A percentile compares a stretch with the other conserved stretches of the same genome.
These are phyloP conservation scores for Ophiostoma piceae DNA, from an alignment of 2,329 filamentous ascomycete genomes.

Conservation along the genomic window DNA sequence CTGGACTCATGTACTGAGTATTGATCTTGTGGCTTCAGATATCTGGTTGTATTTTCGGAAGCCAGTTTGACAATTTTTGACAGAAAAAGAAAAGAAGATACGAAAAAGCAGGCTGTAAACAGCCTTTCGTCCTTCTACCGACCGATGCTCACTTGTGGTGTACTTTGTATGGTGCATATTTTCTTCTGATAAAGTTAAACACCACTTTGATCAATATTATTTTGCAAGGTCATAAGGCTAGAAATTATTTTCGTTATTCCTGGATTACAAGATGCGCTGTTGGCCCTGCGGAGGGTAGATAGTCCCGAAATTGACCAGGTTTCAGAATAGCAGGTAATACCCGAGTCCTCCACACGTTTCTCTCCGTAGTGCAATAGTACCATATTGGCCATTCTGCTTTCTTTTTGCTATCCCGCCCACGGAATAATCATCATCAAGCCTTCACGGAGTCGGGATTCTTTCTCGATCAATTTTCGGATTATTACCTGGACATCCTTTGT, in stretches of 20 bases:
- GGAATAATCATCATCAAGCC: neutral
- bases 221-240: neutral
- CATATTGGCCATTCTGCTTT: neutral
- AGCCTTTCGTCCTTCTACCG: too few relatives aligned
- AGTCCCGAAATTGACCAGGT: constrained; percentile 14
- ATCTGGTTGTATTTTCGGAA: neutral
- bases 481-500: neutral
- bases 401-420: neutral
- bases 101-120: too few relatives aligned
- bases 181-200: too few relatives aligned
- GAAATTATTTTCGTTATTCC: neutral
- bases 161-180: too few relatives aligned
- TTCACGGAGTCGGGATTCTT: neutral
- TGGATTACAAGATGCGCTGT: neutral
- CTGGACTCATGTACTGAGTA: neutral
- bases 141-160: too few relatives aligned
- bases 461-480: neutral
- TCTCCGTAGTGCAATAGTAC: neutral
- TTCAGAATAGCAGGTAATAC: constrained; percentile 14
- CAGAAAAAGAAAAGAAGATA: neutral
- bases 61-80: neutral
- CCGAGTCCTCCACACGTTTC: constrained; percentile 4
- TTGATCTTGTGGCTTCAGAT: neutral
- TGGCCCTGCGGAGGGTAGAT: neutral
- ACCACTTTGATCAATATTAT: too few relatives aligned